Evolutionary conservation across 345 rosid species (phyloP).

Genomic region (Eucalyptus curtisii): DNA sequence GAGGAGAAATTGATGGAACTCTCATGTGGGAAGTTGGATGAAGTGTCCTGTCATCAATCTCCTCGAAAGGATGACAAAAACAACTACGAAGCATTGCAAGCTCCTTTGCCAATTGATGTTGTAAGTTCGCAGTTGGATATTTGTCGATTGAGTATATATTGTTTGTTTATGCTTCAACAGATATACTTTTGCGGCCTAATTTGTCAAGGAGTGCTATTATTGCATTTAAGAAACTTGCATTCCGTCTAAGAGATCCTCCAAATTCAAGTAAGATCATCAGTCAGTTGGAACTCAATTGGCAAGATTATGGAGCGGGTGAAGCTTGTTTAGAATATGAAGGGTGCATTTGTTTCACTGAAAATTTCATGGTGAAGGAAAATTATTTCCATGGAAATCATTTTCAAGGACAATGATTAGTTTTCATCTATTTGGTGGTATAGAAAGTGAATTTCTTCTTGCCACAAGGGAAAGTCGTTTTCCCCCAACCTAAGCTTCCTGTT

Average conservation of each 20-base stretch:
- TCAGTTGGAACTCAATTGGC: neutral
- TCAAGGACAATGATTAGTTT: neutral
- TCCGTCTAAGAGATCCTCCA: neutral
- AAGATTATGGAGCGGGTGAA: neutral
- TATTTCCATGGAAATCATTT: neutral
- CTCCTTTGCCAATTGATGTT: conserved; percentile 23
- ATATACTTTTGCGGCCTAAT: neutral
- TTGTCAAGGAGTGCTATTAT: neutral
- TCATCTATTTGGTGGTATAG: neutral
- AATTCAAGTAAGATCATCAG: neutral
- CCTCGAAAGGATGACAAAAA: conserved; percentile 7
- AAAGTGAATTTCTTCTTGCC: neutral
- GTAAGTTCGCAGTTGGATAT: conserved; percentile 36
- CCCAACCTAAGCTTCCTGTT: neutral
- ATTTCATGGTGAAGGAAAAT: neutral
- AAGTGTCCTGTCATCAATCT: neutral
- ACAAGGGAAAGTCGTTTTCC: neutral
- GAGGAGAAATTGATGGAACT: conserved; percentile 9
- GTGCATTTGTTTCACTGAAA: neutral
- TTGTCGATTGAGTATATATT: neutral
- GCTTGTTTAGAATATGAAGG: neutral
- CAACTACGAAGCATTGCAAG: conserved; percentile 19
- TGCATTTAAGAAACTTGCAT: neutral
- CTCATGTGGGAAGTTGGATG: conserved; percentile 10
- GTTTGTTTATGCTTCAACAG: neutral